These are phyloP conservation scores for Skeletonema tropicum DNA, from an alignment of 108 stramenopile genomes.

Conservation along the genomic window DNA sequence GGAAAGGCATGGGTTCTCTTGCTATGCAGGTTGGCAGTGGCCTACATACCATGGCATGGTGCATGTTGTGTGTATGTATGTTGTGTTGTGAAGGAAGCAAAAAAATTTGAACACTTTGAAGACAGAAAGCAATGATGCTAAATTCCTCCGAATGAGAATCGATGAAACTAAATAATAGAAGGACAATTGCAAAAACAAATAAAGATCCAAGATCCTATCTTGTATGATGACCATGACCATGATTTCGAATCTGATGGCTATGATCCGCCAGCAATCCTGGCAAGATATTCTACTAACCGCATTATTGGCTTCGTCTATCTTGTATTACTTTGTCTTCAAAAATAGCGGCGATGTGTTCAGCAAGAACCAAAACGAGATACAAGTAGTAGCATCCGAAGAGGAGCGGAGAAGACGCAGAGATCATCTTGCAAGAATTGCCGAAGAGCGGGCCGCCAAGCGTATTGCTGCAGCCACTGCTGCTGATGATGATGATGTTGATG, in stretches of 20 bases:
- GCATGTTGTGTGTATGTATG: too few species aligned
- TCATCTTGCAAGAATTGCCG: background rate
- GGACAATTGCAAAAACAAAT: too few species aligned
- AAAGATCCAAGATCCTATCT: too few species aligned
- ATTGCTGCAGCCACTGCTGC: background rate
- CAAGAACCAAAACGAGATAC: background rate
- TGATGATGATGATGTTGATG: background rate
- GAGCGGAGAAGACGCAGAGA: background rate
- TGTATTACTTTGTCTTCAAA: background rate
- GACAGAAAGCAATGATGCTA: too few species aligned
- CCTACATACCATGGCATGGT: too few species aligned
- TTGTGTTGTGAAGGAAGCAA: too few species aligned
- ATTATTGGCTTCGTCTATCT: background rate
- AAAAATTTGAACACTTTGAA: too few species aligned
- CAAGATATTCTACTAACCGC: background rate
- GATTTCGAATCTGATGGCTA: background rate
- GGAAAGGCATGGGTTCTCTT: too few species aligned
- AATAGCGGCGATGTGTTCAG: background rate
- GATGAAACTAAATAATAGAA: too few species aligned
- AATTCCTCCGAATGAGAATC: too few species aligned
- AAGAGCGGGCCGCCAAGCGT: constrained; percentile 1
- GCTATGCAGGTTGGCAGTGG: too few species aligned
- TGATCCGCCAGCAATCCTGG: background rate
- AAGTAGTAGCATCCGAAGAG: background rate
- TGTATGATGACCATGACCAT: too few species aligned